These are phyloP conservation scores for Syzygium grande DNA, from an alignment of 345 rosid genomes.

Conservation along the genomic window DNA sequence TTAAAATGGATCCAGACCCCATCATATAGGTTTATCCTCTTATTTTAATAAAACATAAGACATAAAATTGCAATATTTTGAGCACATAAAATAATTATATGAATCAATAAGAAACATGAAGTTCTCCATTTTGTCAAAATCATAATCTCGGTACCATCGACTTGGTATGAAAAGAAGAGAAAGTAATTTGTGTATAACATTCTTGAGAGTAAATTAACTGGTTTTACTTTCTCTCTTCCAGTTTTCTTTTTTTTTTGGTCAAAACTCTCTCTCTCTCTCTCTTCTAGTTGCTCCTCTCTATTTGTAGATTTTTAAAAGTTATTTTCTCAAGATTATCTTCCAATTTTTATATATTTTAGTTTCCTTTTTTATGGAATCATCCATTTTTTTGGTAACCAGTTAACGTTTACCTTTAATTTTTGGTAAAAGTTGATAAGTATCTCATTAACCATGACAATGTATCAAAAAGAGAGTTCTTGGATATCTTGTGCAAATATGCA, in stretches of 20 bases:
- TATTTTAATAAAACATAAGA: neutral
- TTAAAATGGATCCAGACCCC: neutral
- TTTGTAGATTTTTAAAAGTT: neutral
- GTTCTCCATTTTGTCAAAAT: neutral
- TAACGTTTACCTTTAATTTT: no score
- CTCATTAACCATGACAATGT: no score
- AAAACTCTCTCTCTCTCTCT: neutral
- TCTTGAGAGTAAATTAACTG: neutral
- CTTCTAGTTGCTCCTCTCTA: neutral
- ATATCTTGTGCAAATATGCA: neutral
- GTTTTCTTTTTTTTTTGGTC: neutral
- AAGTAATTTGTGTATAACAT: neutral
- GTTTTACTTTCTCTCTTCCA: neutral
- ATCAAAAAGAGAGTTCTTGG: no score
- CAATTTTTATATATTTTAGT: neutral
- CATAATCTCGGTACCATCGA: neutral
- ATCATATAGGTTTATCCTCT: neutral
- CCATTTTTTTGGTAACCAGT: neutral
- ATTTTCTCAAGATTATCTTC: neutral
- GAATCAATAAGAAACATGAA: neutral
- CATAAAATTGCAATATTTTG: neutral
- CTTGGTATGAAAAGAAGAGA: neutral
- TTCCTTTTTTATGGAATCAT: neutral
- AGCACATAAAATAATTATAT: neutral
- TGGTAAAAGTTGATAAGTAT: no score